Percentiles rank a stretch among this genome's conserved stretches.
These are phyloP conservation scores for Solanum paucissectum DNA, from an alignment of 257 asterid genomes.

Conservation along the genomic window DNA sequence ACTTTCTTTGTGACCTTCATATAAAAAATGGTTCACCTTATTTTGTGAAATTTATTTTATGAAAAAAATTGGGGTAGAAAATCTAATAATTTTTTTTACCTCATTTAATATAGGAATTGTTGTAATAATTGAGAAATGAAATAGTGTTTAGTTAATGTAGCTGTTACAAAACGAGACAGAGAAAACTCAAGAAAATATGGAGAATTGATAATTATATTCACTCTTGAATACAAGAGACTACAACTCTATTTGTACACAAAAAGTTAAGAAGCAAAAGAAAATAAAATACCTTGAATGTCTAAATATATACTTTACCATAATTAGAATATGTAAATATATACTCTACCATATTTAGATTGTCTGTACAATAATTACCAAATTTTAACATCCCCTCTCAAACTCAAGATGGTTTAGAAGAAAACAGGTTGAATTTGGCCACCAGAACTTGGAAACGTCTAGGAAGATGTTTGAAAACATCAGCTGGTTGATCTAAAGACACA, in stretches of 20 bases:
- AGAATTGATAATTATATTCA: too few species aligned
- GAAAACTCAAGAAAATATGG: too few species aligned
- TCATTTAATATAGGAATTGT: too few species aligned
- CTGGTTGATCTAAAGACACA: neutral
- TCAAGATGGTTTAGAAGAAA: neutral
- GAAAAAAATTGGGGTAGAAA: too few species aligned
- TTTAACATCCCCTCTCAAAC: neutral
- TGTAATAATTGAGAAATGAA: too few species aligned
- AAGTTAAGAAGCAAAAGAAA: neutral
- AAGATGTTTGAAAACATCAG: neutral
- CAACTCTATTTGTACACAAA: neutral
- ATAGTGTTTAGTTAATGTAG: too few species aligned
- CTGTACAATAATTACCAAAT: neutral
- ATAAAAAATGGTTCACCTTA: too few species aligned
- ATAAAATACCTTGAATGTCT: neutral
- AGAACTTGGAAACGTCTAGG: neutral
- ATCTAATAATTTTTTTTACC: too few species aligned
- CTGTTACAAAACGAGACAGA: too few species aligned
- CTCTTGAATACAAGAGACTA: neutral
- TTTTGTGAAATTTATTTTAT: too few species aligned
- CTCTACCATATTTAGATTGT: neutral
- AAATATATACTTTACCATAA: neutral
- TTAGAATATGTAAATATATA: neutral
- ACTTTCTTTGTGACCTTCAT: too few species aligned
- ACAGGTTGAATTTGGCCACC: neutral